phyloP scores from a whole-genome alignment of 768 basidiomycete genomes.

The Russula sp. region DNA sequence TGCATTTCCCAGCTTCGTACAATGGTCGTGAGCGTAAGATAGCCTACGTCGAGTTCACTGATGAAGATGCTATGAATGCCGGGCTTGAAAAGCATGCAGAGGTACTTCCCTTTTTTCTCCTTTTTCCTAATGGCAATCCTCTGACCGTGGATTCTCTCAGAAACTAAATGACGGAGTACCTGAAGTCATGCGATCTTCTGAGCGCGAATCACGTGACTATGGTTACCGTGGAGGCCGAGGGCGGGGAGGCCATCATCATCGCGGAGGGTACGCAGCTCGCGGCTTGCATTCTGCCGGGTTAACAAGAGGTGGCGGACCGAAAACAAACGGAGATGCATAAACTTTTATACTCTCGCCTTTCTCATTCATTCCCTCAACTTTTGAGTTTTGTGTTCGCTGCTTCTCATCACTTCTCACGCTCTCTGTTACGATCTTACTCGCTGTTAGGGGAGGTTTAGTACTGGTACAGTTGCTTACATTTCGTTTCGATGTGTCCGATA shows the following conservation, averaged over 20 bases:
- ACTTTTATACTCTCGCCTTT: background rate
- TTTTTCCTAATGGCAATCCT: conserved; percentile 23
- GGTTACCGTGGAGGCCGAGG: conserved; percentile 48
- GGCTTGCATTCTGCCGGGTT: conserved; percentile 71
- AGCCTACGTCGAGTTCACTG: conserved; percentile 87
- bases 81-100: conserved; percentile 73
- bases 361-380: background rate
- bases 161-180: conserved; percentile 64
- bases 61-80: conserved; percentile 79
- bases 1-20: conserved; percentile 54
- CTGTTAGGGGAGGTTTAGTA: conserved; percentile 15
- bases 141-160: conserved; percentile 39
- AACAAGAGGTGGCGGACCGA: conserved; percentile 38
- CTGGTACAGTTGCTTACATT: conserved; percentile 25
- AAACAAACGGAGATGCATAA: conserved; percentile 35
- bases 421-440: conserved; percentile 18
- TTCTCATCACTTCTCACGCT: conserved; percentile 9
- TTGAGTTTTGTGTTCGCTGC: background rate
- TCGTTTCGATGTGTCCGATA: conserved; percentile 21
- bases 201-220: conserved; percentile 41
- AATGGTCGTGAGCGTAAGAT: conserved; percentile 54
- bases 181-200: conserved; percentile 65
- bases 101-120: conserved; percentile 43
- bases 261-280: conserved; percentile 60
- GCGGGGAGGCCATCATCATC: conserved; percentile 43